Percentiles rank a stretch among this genome's conserved stretches.
Evolutionary conservation across 495 filamentous ascomycete genomes (phyloP).

Genomic region (Tuber borchii): DNA sequence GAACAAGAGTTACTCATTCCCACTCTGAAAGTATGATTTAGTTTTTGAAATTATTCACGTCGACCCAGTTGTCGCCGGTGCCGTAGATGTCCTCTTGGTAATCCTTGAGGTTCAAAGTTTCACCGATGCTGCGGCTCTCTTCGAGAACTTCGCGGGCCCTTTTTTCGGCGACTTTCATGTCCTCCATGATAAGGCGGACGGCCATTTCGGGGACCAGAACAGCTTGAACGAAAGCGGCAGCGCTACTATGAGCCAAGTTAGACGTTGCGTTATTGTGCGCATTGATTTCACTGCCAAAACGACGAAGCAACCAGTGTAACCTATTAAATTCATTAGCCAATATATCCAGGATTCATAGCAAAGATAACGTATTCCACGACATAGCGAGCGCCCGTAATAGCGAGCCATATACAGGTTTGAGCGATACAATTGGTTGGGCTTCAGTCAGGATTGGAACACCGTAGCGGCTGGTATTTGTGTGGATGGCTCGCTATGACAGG

Average conservation of each 20-base stretch:
- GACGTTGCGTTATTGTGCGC: neutral
- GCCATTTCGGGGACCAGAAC: conserved; percentile 85
- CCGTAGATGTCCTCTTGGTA: conserved; percentile 54
- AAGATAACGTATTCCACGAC: neutral
- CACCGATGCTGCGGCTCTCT: conserved; percentile 71
- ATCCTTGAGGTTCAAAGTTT: conserved; percentile 63
- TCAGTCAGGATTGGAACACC: too few relatives aligned
- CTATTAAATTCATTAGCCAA: neutral
- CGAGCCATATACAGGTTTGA: too few relatives aligned
- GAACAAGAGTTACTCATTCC: neutral
- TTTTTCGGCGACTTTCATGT: conserved; percentile 64
- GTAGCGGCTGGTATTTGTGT: too few relatives aligned
- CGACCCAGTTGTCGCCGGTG: neutral
- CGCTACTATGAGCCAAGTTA: conserved; percentile 57
- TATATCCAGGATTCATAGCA: neutral
- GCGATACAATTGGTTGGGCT: too few relatives aligned
- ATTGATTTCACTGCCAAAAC: neutral
- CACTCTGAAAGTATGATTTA: neutral
- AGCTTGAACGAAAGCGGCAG: conserved; percentile 69
- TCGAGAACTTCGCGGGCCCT: conserved; percentile 61
- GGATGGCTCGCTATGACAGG: too few relatives aligned
- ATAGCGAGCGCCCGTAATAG: too few relatives aligned
- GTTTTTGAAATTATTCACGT: neutral
- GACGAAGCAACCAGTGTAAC: neutral
- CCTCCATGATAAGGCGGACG: conserved; percentile 70